Conservation (phyloP, 2,329 filamentous ascomycete species). For the Alternaria alternata region DNA sequence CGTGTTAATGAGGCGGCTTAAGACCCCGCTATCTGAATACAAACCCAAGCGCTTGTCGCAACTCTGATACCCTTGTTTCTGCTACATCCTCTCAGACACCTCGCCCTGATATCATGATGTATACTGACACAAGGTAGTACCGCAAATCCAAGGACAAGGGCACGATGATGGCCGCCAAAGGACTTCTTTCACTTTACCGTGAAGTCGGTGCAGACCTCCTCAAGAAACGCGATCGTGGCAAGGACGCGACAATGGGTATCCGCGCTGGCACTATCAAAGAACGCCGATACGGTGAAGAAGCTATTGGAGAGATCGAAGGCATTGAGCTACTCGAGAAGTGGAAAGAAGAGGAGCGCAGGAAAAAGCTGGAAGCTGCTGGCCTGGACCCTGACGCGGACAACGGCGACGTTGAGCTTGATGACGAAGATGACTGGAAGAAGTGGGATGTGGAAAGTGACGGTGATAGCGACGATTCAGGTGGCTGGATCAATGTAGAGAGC, state of each 20-base stretch:
- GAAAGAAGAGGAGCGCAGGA: slow-evolving; percentile 87
- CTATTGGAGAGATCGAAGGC: slow-evolving; percentile 86
- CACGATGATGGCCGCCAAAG: slow-evolving; percentile 98
- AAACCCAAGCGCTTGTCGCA: slow-evolving; percentile 77
- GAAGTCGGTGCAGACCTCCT: slow-evolving; percentile 91
- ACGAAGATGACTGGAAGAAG: slow-evolving; percentile 63
- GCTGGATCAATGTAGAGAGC: slow-evolving; percentile 90
- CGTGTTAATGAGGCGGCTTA: slow-evolving; percentile 95
- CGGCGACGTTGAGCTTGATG: slow-evolving; percentile 68
- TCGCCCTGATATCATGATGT: neutral
- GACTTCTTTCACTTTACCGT: slow-evolving; percentile 86
- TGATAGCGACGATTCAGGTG: slow-evolving; percentile 76
- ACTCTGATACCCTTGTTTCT: slow-evolving; percentile 63
- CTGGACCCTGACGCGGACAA: slow-evolving; percentile 68
- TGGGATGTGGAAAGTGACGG: slow-evolving; percentile 68
- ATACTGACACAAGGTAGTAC: slow-evolving; percentile 59
- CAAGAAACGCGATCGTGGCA: slow-evolving; percentile 88
- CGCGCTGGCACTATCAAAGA: slow-evolving; percentile 78
- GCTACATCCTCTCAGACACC: slow-evolving; percentile 16
- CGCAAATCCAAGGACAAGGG: slow-evolving; percentile 98
- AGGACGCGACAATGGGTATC: slow-evolving; percentile 85
- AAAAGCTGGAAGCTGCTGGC: slow-evolving; percentile 74
- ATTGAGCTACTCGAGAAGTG: slow-evolving; percentile 89
- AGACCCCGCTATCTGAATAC: slow-evolving; percentile 87
- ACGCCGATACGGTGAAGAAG: slow-evolving; percentile 83